Base-by-base conservation (phyloP, 306 rosid genomes). In the Clitoria ternatea region DNA sequence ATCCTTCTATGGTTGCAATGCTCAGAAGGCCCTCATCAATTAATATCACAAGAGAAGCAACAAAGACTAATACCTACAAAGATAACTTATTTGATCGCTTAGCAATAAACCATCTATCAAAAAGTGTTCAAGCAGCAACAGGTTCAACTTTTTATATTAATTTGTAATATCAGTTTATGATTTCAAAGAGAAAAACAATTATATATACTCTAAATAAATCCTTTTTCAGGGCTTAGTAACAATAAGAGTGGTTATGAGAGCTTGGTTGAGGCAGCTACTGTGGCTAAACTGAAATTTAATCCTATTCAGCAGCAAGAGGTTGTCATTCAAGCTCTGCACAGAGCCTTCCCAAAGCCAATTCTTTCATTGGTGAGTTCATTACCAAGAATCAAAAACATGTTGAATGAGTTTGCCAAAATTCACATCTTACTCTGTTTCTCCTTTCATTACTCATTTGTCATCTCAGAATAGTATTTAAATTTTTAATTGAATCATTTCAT, bases 51-150 rank as follows among this genome's bases (percentile, higher is more conserved):
- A 56, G n/a, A 81, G 80, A 81, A 68, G 26, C 79, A 79, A 70
- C 45, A 45, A 79, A 36, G 48, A 59, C 67, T 22, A 75, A 20
- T 61, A 74, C 39, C 57, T 83, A 80, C 61, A 85, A 72, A 1
- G 97, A 95, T 44, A 91, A 47, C 69, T 89, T 89, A 84, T 86
- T 91, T 43, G 91, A 95, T 76, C 87, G 56, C 10, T 32, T 95
- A 5, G 97, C 97, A 52, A 91, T 81, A 60, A 59, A 82, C 61
- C 80, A 95, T 81, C 84, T 95, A 6, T 91, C 97, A 3, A 72
- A 71, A 68, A 79, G 77, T 7, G 84, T 95, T 60, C 99, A 95
- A 73, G 87, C 82, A 20, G 87, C 92, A n/a, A 77, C 96, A 85
- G 96, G 99, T 93, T 80, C 66, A 39, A n/a, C n/a, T n/a, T n/a